Base-by-base conservation (phyloP, 2,329 filamentous ascomycete genomes). In the Microsporum canis region DNA sequence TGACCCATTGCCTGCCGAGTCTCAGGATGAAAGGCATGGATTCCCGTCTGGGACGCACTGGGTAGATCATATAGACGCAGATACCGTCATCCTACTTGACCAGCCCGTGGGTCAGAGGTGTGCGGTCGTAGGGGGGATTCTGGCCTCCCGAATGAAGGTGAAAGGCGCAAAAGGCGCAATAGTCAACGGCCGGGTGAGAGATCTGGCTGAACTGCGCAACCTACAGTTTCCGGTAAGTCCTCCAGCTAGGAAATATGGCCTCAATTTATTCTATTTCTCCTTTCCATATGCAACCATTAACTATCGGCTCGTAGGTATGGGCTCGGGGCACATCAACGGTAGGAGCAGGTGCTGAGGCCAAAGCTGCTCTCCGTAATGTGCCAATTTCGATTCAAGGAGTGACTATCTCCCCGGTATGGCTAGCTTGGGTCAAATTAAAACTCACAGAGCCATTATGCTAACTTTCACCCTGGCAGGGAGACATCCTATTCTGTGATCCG, bases 91-190 rank as follows among this genome's bases (percentile, higher is more conserved):
- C 3, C 75, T 91, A 3, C 79, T 90, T 62, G 81, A 83, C 63
- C 87, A 90, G 67, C 85, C 87, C 0, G 68, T 76, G 0, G 79
- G 77, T 0, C 86, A 89, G 70, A 79, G 79, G 58, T 89, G 88
- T 72, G 88, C 88, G 4, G 80, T 88, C 5, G 80, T 88, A 4
- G 88, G 88, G n/a, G 88, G 88, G 17, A 88, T 91, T 65, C 88
- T 90, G 81, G 88, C 86, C 3, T 76, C 82, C 34, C 78, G 88
- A 23, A 87, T 90, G 80, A 83, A 84, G 67, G 71, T 80, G 12
- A 77, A 85, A 8, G 81, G 82, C 12, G 82, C 82, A 17, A 77
- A 78, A 65, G 86, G 80, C 2, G 79, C 87, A 8, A 74, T 90
- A n/a, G 84, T 89, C 5, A 80, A 84, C 65, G 88, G 88, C 0